phyloP scores from a whole-genome alignment of 176 grass and related monocot species.

The Tuctoria greenei region DNA sequence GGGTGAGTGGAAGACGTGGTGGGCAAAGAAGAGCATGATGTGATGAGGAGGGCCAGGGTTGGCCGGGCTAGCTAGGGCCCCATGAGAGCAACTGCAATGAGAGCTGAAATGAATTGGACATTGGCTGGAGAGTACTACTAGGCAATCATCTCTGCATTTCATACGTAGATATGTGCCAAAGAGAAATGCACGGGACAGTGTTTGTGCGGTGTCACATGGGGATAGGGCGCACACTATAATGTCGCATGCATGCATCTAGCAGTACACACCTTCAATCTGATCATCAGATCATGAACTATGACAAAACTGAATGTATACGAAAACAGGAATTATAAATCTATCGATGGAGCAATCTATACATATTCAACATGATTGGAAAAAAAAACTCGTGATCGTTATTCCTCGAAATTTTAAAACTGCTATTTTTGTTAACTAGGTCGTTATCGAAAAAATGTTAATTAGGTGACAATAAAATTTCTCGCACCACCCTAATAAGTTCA shows the following conservation, averaged over 20 bases:
- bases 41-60: constrained; percentile 16
- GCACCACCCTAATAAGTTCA: background rate
- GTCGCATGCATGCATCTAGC: background rate
- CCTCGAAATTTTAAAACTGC: background rate
- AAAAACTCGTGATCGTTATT: background rate
- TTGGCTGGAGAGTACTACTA: constrained; percentile 31
- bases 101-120: constrained; percentile 38
- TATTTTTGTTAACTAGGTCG: background rate
- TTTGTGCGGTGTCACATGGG: constrained; percentile 30
- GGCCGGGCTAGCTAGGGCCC: constrained; percentile 23
- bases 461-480: background rate
- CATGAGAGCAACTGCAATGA: constrained; percentile 34
- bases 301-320: background rate
- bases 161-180: background rate
- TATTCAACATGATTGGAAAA: background rate
- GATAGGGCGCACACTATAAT: background rate
- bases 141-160: constrained; percentile 17
- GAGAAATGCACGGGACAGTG: constrained; percentile 24
- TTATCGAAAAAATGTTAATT: too few species aligned
- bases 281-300: background rate
- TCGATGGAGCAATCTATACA: background rate
- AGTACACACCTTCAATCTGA: background rate
- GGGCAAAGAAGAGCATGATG: constrained; percentile 34
- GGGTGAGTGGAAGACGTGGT: constrained; percentile 20
- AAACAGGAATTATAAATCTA: background rate